These are phyloP conservation scores for Termitomyces sp. DNA, from an alignment of 768 basidiomycete species.

Conservation along the genomic window DNA sequence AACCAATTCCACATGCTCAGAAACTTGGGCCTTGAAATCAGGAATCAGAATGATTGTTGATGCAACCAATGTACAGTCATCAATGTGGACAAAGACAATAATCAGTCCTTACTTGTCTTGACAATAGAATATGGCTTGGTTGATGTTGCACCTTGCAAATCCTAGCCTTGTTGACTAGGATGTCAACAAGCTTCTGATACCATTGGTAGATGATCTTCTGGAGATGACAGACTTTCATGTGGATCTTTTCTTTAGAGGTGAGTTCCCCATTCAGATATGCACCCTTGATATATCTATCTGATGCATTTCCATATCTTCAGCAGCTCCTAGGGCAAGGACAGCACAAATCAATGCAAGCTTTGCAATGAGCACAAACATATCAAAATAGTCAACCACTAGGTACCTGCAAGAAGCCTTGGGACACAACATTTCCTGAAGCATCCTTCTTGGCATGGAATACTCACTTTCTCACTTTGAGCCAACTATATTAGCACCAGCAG, in stretches of 20 bases:
- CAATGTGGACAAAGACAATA: conserved; percentile 18
- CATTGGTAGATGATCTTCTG: conserved; percentile 2
- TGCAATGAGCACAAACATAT: conserved; percentile 17
- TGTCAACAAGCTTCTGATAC: conserved; percentile 10
- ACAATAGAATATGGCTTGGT: conserved; percentile 17
- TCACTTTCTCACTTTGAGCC: conserved; percentile 23
- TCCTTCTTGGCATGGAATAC: conserved; percentile 1
- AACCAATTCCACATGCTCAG: conserved; percentile 23
- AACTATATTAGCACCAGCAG: conserved; percentile 8
- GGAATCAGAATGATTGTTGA: conserved; percentile 7
- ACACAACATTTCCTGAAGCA: conserved; percentile 3
- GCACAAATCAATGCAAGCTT: conserved; percentile 10
- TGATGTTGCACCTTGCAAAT: conserved; percentile 12
- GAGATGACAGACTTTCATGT: background rate
- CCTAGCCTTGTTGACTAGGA: conserved; percentile 2
- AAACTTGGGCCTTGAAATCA: conserved; percentile 14
- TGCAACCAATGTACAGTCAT: conserved; percentile 21
- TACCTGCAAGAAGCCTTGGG: conserved; percentile 28
- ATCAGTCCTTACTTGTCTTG: conserved; percentile 2
- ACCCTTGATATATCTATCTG: background rate
- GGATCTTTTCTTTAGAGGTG: background rate
- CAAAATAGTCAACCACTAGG: conserved; percentile 26
- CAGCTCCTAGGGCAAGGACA: conserved; percentile 18
- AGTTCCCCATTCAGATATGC: background rate
- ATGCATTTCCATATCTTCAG: background rate